Evolutionary conservation across 495 filamentous ascomycete species (phyloP).

Genomic region (Aspergillus bertholletiae): DNA sequence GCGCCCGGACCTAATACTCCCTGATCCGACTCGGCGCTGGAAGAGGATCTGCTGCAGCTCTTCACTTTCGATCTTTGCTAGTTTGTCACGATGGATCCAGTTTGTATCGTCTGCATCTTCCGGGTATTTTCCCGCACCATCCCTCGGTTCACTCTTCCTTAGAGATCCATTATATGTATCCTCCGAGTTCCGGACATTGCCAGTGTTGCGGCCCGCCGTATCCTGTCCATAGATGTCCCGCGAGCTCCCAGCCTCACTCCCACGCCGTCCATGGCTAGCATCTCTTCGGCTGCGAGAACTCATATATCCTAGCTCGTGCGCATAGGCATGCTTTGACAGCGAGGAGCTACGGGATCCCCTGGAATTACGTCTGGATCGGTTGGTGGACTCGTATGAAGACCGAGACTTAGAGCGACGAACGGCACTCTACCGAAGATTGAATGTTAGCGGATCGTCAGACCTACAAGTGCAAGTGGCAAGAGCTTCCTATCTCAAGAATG

Average conservation of each 20-base stretch:
- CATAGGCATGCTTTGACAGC: slow-evolving; percentile 28
- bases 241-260: slow-evolving; percentile 54
- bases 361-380: slow-evolving; percentile 33
- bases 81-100: slow-evolving; percentile 96
- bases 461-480: background rate
- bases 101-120: slow-evolving; percentile 41
- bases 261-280: slow-evolving; percentile 44
- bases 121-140: slow-evolving; percentile 6
- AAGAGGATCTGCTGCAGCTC: slow-evolving; percentile 81
- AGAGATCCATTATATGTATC: slow-evolving; percentile 16
- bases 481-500: background rate
- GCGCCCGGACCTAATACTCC: slow-evolving; percentile 52
- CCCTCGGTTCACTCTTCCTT: slow-evolving; percentile 14
- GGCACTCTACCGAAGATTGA: slow-evolving; percentile 17
- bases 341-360: slow-evolving; percentile 41
- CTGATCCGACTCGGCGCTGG: slow-evolving; percentile 52
- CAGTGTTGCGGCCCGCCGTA: slow-evolving; percentile 28
- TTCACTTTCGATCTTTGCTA: slow-evolving; percentile 87
- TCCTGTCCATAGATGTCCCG: slow-evolving; percentile 51
- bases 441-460: slow-evolving; percentile 1
- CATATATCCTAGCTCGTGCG: slow-evolving; percentile 25
- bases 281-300: slow-evolving; percentile 40
- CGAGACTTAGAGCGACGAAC: slow-evolving; percentile 31
- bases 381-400: slow-evolving; percentile 34
- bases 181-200: slow-evolving; percentile 17